Conservation (phyloP, 2,329 filamentous ascomycete genomes). For the Zopfia rhizophila region DNA sequence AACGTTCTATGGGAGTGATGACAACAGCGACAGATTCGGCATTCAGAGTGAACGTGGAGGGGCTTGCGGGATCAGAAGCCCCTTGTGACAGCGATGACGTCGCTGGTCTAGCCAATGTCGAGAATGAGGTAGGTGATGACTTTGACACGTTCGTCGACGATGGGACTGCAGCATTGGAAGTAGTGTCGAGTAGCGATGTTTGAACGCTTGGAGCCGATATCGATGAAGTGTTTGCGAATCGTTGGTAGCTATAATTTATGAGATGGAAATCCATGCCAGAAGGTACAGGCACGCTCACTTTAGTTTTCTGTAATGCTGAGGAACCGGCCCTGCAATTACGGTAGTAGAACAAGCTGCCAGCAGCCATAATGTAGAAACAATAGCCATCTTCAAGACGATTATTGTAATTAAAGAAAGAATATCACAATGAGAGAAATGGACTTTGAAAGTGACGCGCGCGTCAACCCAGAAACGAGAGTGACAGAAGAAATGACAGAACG, state of each 20-base stretch:
- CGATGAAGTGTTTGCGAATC: conserved; percentile 39
- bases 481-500: conserved; percentile 24
- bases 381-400: conserved; percentile 37
- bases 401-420: conserved; percentile 33
- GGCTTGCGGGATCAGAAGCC: not conserved
- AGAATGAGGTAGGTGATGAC: not conserved
- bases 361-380: conserved; percentile 41
- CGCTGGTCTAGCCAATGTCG: not conserved
- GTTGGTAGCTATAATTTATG: conserved; percentile 34
- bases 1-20: conserved; percentile 43
- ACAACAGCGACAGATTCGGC: conserved; percentile 45
- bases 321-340: conserved; percentile 47
- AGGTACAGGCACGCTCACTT: conserved; percentile 33
- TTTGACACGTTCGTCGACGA: conserved; percentile 1
- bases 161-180: not conserved
- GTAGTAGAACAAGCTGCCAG: conserved; percentile 47
- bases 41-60: conserved; percentile 27
- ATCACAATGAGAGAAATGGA: conserved; percentile 19
- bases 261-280: conserved; percentile 8
- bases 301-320: conserved; percentile 35
- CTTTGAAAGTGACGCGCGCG: conserved; percentile 31
- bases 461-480: conserved; percentile 31
- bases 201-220: conserved; percentile 9
- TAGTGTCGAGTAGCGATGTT: not conserved
- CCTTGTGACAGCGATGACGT: not conserved